phyloP scores from a whole-genome alignment of 495 filamentous ascomycete genomes.

The Apiosordaria backusii region DNA sequence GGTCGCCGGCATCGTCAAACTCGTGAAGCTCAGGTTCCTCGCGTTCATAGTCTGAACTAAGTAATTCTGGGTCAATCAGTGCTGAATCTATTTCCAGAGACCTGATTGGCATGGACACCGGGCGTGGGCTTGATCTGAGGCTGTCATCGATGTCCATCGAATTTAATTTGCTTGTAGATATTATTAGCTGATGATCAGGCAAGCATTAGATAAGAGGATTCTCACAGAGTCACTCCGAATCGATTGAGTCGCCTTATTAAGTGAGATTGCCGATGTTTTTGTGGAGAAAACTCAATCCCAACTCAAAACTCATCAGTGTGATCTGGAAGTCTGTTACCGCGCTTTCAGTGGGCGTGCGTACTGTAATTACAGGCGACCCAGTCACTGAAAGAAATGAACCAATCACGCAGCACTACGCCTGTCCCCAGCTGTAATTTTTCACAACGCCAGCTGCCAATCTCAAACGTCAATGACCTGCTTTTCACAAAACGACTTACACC shows the following conservation, averaged over 20 bases:
- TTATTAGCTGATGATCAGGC: too few species aligned
- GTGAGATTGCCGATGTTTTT: not conserved
- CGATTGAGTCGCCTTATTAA: not conserved
- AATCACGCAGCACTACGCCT: not conserved
- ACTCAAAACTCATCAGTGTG: not conserved
- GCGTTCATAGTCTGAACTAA: not conserved
- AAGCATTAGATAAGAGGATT: not conserved
- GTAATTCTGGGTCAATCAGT: not conserved
- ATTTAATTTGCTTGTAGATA: too few species aligned
- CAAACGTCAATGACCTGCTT: not conserved
- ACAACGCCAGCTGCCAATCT: not conserved
- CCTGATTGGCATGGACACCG: not conserved
- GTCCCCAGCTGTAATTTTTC: not conserved
- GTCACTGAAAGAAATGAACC: not conserved
- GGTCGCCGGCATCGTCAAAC: conserved; percentile 5
- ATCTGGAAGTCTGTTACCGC: not conserved
- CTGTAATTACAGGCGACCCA: not conserved
- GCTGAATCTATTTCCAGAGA: not conserved
- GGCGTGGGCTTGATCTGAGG: not conserved
- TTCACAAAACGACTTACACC: not conserved
- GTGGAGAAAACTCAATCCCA: not conserved
- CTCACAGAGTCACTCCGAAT: not conserved
- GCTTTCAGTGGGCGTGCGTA: not conserved
- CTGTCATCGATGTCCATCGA: not conserved
- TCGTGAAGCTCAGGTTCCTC: not conserved